These are phyloP conservation scores for Phytopythium sindhum DNA, from an alignment of 352 stramenopile genomes.

Conservation along the genomic window DNA sequence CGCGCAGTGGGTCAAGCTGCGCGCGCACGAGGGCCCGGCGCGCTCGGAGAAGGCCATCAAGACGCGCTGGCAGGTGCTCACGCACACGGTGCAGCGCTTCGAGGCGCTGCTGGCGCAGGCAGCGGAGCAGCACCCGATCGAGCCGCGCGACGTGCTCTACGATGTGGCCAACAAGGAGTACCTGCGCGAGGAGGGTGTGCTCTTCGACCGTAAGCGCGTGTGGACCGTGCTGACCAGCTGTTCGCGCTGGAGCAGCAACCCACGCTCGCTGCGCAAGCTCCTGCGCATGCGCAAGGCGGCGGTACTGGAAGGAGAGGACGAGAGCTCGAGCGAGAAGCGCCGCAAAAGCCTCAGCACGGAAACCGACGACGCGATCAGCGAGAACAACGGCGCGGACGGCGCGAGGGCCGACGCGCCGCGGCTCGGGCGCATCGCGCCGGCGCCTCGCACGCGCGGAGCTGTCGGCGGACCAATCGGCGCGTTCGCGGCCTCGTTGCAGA, in stretches of 20 bases:
- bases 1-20: slow-evolving; percentile 7
- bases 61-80: slow-evolving; percentile 14
- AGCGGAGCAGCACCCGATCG: not conserved
- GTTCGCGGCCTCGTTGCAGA: slow-evolving; percentile 2
- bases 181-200: slow-evolving; percentile 5
- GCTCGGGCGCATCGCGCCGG: slow-evolving; percentile 2
- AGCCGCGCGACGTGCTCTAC: slow-evolving; percentile 3
- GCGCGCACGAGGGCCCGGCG: slow-evolving; percentile 5
- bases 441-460: not conserved
- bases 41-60: slow-evolving; percentile 18
- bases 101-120: slow-evolving; percentile 6
- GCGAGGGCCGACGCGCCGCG: not conserved
- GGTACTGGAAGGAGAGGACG: not conserved
- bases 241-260: slow-evolving; percentile 10
- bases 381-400: not conserved
- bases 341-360: not conserved
- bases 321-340: not conserved
- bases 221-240: slow-evolving; percentile 7
- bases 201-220: slow-evolving; percentile 8
- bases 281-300: slow-evolving; percentile 9
- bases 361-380: not conserved
- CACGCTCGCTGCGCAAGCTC: slow-evolving; percentile 11
- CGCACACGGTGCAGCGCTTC: slow-evolving; percentile 13
- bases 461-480: not conserved
- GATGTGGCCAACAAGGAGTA: slow-evolving; percentile 8